Evolutionary conservation across 176 grass and related monocot genomes (phyloP), one percentile per base, ranked within the genome.

Genomic region (Puya raimondii): DNA sequence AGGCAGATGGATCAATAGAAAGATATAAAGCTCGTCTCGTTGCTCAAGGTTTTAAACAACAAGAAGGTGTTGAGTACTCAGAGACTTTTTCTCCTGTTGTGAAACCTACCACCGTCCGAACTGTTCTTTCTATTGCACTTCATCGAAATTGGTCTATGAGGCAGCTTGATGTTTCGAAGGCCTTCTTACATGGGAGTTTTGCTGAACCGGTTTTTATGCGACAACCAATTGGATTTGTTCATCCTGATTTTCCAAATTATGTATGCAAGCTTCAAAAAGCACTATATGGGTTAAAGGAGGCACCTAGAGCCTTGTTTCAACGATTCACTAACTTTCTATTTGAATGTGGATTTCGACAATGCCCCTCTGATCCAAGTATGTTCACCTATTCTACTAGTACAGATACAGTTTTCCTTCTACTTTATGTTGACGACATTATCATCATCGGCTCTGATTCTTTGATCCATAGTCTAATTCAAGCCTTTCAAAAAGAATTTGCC

Each of bases 121-220:
- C 53, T 0, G 13, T 81, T 0, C 12, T 63, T 0, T 49, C 25
- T 20, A 0, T 78, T 13, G 51, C 5, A 0, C 0, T 66, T 0
- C 10, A 25, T 0, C 33, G 16, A 0, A 0, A 12, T 12, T 68
- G 59, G 78, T 22, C 49, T 0, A 23, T 80, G 0, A 14, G 13
- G 1, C 56, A 79, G 5, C 47, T 79, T 16, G 76, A 73, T 21
- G 25, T 73, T 8, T 13, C n/a, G n/a, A n/a, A n/a, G n/a, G n/a
- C n/a, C n/a, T n/a, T n/a, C n/a, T n/a, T n/a, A n/a, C n/a, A n/a
- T n/a, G n/a, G n/a, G n/a, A n/a, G n/a, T n/a, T n/a, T n/a, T n/a
- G n/a, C n/a, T n/a, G n/a, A n/a, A n/a, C n/a, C n/a, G n/a, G n/a
- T n/a, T n/a, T n/a, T n/a, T n/a, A n/a, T n/a, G n/a, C 16, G 0